These are phyloP conservation scores for Raffaelea deltoideospora DNA, from an alignment of 2,329 filamentous ascomycete genomes.

Conservation along the genomic window DNA sequence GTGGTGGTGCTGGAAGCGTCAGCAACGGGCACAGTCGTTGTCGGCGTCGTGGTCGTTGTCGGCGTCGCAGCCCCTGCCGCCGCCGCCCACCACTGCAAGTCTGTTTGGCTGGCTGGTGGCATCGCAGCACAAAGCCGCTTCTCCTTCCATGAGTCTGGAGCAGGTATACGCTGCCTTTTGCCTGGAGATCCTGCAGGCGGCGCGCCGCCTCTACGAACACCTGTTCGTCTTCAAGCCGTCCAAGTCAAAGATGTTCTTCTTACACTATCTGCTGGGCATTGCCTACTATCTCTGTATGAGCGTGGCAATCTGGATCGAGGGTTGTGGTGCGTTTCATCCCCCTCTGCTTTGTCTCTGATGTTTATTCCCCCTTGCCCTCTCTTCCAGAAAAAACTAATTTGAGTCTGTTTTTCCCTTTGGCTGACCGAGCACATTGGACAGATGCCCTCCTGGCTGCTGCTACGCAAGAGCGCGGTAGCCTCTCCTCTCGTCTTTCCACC, in stretches of 20 bases:
- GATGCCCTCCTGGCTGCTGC: slow-evolving; percentile 10
- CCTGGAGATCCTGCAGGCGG: slow-evolving; percentile 62
- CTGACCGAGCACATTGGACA: slow-evolving; percentile 1
- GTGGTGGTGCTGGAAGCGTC: slow-evolving; percentile 22
- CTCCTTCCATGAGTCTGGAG: slow-evolving; percentile 37
- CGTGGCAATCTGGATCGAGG: slow-evolving; percentile 74
- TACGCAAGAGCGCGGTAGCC: too few relatives aligned
- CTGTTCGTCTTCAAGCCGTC: slow-evolving; percentile 48
- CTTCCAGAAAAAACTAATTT: too few relatives aligned
- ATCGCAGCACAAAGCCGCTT: slow-evolving; percentile 1
- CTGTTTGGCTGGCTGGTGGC: slow-evolving; percentile 2
- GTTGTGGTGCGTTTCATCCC: slow-evolving; percentile 39
- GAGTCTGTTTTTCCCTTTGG: too few relatives aligned
- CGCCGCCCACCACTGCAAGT: too few relatives aligned
- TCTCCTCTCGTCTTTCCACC: too few relatives aligned
- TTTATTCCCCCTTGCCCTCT: not conserved
- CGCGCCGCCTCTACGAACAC: slow-evolving; percentile 64
- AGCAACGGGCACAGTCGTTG: too few relatives aligned
- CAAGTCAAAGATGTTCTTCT: slow-evolving; percentile 67
- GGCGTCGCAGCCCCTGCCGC: not conserved
- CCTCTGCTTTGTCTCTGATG: too few relatives aligned
- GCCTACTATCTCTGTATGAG: slow-evolving; percentile 62
- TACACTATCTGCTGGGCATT: slow-evolving; percentile 68
- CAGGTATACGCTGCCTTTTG: slow-evolving; percentile 54
- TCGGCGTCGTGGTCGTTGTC: too few relatives aligned